Evolutionary conservation across 805 yeast genomes (phyloP), one percentile per base, ranked within the genome.

Genomic region (Spencermartinsiella europaea): DNA sequence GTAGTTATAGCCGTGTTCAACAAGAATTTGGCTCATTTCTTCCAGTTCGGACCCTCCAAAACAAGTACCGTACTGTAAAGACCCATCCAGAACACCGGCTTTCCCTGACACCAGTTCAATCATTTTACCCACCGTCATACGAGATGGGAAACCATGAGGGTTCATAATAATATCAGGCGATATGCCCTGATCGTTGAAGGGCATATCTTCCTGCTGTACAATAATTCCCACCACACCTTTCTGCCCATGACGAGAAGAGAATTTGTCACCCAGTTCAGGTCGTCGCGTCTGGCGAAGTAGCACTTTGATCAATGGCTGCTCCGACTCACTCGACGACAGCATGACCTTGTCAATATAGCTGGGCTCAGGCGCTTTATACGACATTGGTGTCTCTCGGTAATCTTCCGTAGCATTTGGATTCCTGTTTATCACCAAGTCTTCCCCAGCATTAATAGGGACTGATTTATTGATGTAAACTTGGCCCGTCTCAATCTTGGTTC

Each of bases 81-180:
- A 62, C 2, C 99, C 99, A 58, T 87, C 85, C 57, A 93, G 69
- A 34, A 93, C 97, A 65, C 99, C 99, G 0, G 98, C 99, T 63
- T 93, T 93, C 57, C 99, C 99, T 27, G 96, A 85, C 20, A 93
- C 85, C 52, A 91, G 74, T 67, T 93, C 99, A 55, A 93, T 80
- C 98, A 93, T 91, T 68, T 93, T 93, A 49, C 99, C 99, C 16
- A 93, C 98, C 34, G 99, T 93, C 99, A 93, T 93, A 77, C 99
- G 95, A 31, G 98, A 91, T 58, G 99, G 99, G 91, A 91, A 93
- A 56, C 98, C 99, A 67, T 91, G 99, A 2, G 99, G 99, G 66
- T 93, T 93, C 63, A 93, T 93, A 63, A 93, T 93, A 57, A 93
- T 85, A 70, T 93, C 99, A 1, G 99, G 99, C 66, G 86, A 96